Evolutionary conservation across 2,329 filamentous ascomycete genomes (phyloP), one percentile per base, ranked within the genome.

Genomic region (Fonsecaea erecta): DNA sequence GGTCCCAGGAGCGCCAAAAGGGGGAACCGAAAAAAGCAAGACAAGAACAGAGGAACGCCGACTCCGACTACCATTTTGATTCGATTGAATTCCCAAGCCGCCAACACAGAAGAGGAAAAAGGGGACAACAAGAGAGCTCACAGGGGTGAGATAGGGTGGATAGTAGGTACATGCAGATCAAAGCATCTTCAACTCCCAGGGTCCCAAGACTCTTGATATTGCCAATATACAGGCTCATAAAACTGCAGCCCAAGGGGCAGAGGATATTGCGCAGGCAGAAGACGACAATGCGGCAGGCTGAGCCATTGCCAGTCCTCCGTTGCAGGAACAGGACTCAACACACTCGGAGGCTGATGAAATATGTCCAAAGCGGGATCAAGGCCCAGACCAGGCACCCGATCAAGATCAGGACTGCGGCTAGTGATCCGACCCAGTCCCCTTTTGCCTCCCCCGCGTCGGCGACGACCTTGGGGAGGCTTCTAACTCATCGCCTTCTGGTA

Each of bases 401-500:
- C 43, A 48, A 48, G 43, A 48, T 9, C 43, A 48, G 18, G n/a
- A 24, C 18, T 18, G 7, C 24, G 18, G 24, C 43, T 24, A 24
- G 18, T 11, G 43, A 48, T 24, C 43, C 21, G 18, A 2, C 18
- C 43, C 43, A 11, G 43, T 48, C 43, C 43, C 24, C 43, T 24
- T 24, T 11, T 48, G 7, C 6, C 43, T 24, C 43, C 43, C 12
- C 24, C 21, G 18, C 24, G 26, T 7, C 11, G 51, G 51, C 51
- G 51, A 12, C 51, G 26, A 53, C 51, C 51, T 30, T 14, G 51
- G 32, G 21, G 59, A 51, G 59, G 65, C 55, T 26, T 52, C 69
- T 71, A 71, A 63, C 68, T 69, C 62, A 67, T 68, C 37, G 65
- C 64, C 63, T 68, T 70, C 46, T 64, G 60, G 56, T 73, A 71